Evolutionary conservation across 2,329 filamentous ascomycete genomes (phyloP), one percentile per base, ranked within the genome.

Genomic region (Cladosporium velox): DNA sequence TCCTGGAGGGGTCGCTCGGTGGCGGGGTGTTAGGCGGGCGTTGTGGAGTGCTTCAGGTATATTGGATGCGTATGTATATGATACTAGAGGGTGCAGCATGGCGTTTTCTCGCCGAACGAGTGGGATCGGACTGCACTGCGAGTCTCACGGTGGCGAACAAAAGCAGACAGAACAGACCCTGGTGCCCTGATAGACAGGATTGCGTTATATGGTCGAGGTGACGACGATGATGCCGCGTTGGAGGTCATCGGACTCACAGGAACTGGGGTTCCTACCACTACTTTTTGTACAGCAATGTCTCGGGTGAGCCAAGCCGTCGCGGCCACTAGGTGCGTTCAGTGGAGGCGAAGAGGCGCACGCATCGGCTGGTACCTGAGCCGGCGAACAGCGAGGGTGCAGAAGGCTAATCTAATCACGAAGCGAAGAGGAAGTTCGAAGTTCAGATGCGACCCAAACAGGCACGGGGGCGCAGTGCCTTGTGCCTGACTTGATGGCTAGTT

Each of bases 321-420:
- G 24, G 30, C 41, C 41, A 21, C 28, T 18, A 24, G 47, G 24
- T 51, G n/a, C 47, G 24, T 35, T 35, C 34, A 3, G 14, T 58
- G 32, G 30, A 58, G 28, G 55, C 55, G 34, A 55, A 52, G 58
- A 49, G 58, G 38, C 41, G 38, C 44, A 32, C 21, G 58, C 38
- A 52, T 51, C 59, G 59, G 59, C 57, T 59, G 57, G 57, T 62
- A 52, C 59, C 59, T 62, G 59, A 62, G 59, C 59, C 59, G 59
- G 30, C 32, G n/a, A 38, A 30, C 44, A 30, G 44, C 28, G 59
- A 38, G 34, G 44, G 47, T 41, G 59, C 59, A 62, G 59, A 62
- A 62, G 59, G 28, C 47, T 52, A 61, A 35, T 30, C 28, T 35
- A 35, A 35, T 35, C 1, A 35, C 14, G 34, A 51, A 38, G 26